phyloP scores from a whole-genome alignment of 106 monocot species.

The Dioscorea alata region DNA sequence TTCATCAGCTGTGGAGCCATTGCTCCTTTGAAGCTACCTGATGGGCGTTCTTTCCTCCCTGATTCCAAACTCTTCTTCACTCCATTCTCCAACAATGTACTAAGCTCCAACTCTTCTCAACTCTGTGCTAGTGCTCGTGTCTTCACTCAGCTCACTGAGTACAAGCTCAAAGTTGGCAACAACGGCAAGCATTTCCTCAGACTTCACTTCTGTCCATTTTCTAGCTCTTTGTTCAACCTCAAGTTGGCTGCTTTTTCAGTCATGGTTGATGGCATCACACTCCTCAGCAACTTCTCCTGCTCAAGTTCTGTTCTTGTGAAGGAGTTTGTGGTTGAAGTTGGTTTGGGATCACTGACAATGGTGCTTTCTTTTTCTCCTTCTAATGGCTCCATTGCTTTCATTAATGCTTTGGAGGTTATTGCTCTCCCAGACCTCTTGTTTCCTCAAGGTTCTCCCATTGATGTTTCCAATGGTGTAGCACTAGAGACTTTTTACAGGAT shows the following conservation, averaged over 20 bases:
- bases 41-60: constrained; percentile 32
- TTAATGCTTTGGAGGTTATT: constrained; percentile 57
- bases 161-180: constrained; percentile 18
- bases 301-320: constrained; percentile 15
- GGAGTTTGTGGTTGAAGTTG: constrained; percentile 24
- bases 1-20: constrained; percentile 45
- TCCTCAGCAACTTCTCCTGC: constrained; percentile 25
- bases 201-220: constrained; percentile 25
- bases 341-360: constrained; percentile 14
- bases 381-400: constrained; percentile 38
- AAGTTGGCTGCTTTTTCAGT: constrained; percentile 32
- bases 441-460: constrained; percentile 1
- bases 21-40: constrained; percentile 5
- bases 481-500: constrained; percentile 46
- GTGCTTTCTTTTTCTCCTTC: constrained; percentile 22
- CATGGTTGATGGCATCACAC: constrained; percentile 15
- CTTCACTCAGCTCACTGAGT: constrained; percentile 18
- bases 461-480: constrained; percentile 14
- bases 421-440: constrained; percentile 24
- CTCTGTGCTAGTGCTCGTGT: constrained; percentile 30
- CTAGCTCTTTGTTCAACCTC: constrained; percentile 5
- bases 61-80: constrained; percentile 7
- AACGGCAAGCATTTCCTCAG: constrained; percentile 26
- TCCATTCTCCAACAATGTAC: constrained; percentile 11
- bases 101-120: constrained; percentile 2